Base-by-base conservation (phyloP, 2,329 filamentous ascomycete species). In the Calcarisporium arbuscula region DNA sequence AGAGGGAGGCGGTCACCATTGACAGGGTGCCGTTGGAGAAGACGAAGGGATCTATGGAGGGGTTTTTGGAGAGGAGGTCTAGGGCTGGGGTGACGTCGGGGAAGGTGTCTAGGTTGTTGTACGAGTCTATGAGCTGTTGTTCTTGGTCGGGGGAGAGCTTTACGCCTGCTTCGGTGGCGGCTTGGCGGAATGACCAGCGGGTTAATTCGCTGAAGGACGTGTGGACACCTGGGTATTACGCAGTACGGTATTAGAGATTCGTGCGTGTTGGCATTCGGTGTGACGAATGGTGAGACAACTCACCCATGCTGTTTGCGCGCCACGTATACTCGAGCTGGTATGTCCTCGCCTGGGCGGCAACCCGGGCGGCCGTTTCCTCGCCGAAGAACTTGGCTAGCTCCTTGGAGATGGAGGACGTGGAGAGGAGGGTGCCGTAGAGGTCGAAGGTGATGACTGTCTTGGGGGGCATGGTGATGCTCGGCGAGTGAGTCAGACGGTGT, bases 301-400 rank as follows among this genome's bases (percentile, higher is more conserved):
- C 61, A 82, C 83, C 70, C 82, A 88, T 88, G 65, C 76, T 80
- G 49, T 80, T 87, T 44, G 82, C 59, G 33, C 83, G 67, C 80
- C 80, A 88, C 25, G 82, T 85, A 48, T 87, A 89, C 56, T 87
- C 83, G 8, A 88, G 64, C 55, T 88, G 83, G 49, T 81, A 81
- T 19, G 71, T 69, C 36, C 83, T 67, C 74, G 82, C 86, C 49
- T 74, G 56, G 12, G 67, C 54, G 5, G 81, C 74, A 20, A 87
- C 66, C 1, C 56, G 55, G 17, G 65, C 57, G 4, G 78, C 76
- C 44, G 71, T 70, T 5, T 77, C 72, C 19, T 71, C 53, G 6
- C 72, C 77, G 47, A 77, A 77, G 36, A 78, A 57, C 20, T 61
- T 57, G 12, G 69, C 68, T 10, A 88, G 61, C 39, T 78, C 66